These are phyloP conservation scores for Prunus campanulata DNA, from an alignment of 306 rosid genomes.

Conservation along the genomic window DNA sequence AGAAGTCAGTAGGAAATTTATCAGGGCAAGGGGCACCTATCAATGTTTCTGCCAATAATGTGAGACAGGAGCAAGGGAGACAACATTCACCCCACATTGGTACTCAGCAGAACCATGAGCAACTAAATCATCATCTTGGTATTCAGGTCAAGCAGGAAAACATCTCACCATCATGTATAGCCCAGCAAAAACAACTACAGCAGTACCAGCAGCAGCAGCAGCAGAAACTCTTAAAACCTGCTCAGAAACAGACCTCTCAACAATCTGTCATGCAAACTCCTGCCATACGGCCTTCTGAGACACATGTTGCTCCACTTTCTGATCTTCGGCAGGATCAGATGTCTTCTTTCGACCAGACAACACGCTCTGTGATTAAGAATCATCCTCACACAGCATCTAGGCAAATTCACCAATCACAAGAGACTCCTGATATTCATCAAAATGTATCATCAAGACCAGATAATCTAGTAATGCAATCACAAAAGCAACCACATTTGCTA, in stretches of 20 bases:
- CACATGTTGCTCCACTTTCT: background rate
- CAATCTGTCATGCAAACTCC: conserved; percentile 3
- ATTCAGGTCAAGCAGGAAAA: conserved; percentile 2
- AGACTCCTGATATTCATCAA: conserved; percentile 3
- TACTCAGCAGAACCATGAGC: conserved; percentile 6
- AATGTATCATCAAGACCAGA: conserved; percentile 3
- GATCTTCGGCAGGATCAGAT: background rate
- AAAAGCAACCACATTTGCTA: background rate
- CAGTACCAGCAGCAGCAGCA: background rate
- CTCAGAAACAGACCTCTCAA: conserved; percentile 5
- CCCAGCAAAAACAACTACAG: background rate
- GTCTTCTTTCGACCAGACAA: background rate
- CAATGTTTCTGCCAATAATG: background rate
- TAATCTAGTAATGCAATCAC: background rate
- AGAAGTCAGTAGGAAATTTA: background rate
- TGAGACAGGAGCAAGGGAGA: conserved; percentile 5
- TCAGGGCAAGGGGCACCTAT: background rate
- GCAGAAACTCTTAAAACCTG: background rate
- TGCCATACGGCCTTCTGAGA: background rate
- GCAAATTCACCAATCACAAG: background rate
- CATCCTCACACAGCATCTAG: background rate
- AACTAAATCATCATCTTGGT: background rate
- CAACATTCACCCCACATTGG: background rate
- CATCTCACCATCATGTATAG: background rate
- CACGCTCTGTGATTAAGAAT: background rate